Base-by-base conservation (phyloP, 345 rosid genomes). In the Cardamine occulta region DNA sequence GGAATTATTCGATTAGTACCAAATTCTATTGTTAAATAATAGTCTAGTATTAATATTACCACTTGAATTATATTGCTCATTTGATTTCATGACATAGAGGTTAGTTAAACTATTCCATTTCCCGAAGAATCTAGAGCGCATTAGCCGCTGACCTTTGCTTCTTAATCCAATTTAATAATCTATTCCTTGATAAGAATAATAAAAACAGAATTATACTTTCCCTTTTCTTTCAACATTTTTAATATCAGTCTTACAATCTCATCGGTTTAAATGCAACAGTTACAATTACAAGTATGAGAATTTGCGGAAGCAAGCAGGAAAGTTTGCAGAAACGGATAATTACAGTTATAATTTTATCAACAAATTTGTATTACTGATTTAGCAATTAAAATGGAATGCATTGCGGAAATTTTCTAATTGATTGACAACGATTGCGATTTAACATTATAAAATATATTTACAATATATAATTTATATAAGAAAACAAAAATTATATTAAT, bases 41-140 rank as follows among this genome's bases (percentile, higher is more conserved):
- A 19, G 19, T 19, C 7, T 72, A 68, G 62, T 68, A 66, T 72
- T 58, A 71, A 23, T 51, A 63, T 51, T 60, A 55, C 62, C 39
- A 68, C 34, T 73, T 32, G 58, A 53, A 47, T 47, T 14, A 14
- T 1, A 42, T 13, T 45, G 29, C 44, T 47, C 14, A 53, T 28
- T 72, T 39, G 3, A 19, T 44, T 29, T 58, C 42, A 68, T 68
- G 60, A 18, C 18, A 54, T 55, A 40, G 77, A 23, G 68, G 19
- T 19, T 19, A 19, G 56, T 62, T 47, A 51, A 56, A 44, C 61
- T 34, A 72, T 73, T 68, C 1, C 89, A 84, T 62, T 88, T 89
- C 85, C 91, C 96, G 80, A 87, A 80, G 93, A 91, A 87, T 86
- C 97, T 94, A 87, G 97, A 86, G 94, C 97, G 98, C 88, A 91